These are phyloP conservation scores for Phytophthora pistaciae DNA, from an alignment of 352 stramenopile species.

Conservation along the genomic window DNA sequence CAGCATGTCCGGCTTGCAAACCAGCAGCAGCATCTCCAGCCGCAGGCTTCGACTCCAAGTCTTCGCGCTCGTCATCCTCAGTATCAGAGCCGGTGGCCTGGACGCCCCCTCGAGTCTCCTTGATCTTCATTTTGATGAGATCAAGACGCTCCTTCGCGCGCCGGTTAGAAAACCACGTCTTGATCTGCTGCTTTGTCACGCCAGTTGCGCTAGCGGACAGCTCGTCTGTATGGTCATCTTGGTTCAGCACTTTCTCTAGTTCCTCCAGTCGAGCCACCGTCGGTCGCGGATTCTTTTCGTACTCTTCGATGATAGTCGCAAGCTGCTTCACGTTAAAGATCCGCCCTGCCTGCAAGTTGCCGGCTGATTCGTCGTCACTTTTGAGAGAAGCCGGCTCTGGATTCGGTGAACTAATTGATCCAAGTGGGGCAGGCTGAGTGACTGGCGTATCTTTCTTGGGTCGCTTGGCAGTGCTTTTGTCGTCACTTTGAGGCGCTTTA, in stretches of 20 bases:
- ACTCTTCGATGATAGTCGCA: slow-evolving; percentile 85
- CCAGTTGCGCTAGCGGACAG: slow-evolving; percentile 48
- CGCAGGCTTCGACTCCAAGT: slow-evolving; percentile 19
- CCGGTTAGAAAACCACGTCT: slow-evolving; percentile 88
- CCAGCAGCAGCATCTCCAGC: slow-evolving; percentile 13
- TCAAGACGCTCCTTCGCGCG: slow-evolving; percentile 83
- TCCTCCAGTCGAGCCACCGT: slow-evolving; percentile 73
- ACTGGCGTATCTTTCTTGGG: slow-evolving; percentile 38
- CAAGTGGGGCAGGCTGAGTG: background rate
- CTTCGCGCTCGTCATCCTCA: slow-evolving; percentile 49
- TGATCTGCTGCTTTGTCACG: slow-evolving; percentile 85
- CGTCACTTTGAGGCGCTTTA: slow-evolving; percentile 35
- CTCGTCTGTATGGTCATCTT: slow-evolving; percentile 73
- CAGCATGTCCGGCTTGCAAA: slow-evolving; percentile 30
- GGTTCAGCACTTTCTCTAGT: slow-evolving; percentile 77
- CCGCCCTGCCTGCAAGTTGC: slow-evolving; percentile 58
- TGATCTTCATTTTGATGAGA: slow-evolving; percentile 83
- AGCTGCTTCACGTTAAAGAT: slow-evolving; percentile 91
- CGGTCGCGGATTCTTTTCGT: slow-evolving; percentile 83
- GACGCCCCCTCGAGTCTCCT: slow-evolving; percentile 40
- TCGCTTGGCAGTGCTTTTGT: slow-evolving; percentile 35
- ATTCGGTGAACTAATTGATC: slow-evolving; percentile 7
- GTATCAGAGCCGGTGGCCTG: slow-evolving; percentile 48
- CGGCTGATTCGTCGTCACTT: slow-evolving; percentile 26
- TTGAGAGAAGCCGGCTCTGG: slow-evolving; percentile 22